Evolutionary conservation across 73 alveolate genomes (phyloP).

Genomic region (Diophrys sp.): DNA sequence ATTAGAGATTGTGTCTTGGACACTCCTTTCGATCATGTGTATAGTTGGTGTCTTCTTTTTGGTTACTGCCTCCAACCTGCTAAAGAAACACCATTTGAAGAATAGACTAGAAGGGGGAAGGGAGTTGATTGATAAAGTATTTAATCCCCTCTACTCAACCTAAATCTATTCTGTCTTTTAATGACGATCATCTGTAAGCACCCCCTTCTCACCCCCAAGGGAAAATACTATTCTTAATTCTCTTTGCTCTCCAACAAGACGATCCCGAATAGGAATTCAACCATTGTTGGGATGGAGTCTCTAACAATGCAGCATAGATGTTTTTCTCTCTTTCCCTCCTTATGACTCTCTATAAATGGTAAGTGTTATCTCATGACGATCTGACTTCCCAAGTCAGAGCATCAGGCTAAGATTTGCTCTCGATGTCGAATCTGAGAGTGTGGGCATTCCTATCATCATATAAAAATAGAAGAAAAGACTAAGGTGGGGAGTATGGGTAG

Average conservation of each 20-base stretch:
- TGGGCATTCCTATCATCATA: neutral
- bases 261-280: neutral
- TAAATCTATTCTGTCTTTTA: neutral
- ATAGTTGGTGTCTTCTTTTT: neutral
- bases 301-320: neutral
- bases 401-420: neutral
- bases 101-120: no score
- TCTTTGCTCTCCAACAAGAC: neutral
- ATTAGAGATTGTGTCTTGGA: neutral
- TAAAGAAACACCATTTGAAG: neutral
- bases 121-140: no score
- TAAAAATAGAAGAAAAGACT: neutral
- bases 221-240: neutral
- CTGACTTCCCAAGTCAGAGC: no score
- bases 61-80: neutral
- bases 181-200: neutral
- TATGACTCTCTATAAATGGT: neutral
- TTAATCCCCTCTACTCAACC: no score
- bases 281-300: neutral
- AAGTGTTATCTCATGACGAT: no score
- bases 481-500: no score
- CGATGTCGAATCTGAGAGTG: neutral
- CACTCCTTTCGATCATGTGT: neutral
- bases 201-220: no score
- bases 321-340: neutral